Evolutionary conservation across 345 rosid species (phyloP), one percentile per base, ranked within the genome.

Genomic region (Kandelia obovata): DNA sequence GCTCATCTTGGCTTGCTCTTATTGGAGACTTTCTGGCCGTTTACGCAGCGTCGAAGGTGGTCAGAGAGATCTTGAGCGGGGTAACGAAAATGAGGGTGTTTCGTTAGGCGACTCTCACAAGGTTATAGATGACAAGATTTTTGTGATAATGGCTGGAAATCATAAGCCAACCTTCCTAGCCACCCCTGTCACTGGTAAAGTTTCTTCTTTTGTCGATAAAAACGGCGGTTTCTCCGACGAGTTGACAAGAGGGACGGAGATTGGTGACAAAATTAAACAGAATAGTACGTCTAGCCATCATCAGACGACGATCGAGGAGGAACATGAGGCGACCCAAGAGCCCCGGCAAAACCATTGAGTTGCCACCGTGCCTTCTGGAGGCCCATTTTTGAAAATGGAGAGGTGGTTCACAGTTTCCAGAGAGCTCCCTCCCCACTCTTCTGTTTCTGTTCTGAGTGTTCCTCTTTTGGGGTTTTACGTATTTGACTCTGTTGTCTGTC

Each of bases 1-100:
- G 26, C 62, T 92, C 6, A 84, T 92, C 74, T 88, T 95, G 37
- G 98, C 98, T 13, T 95, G 98, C 77, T 95, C 99, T 64, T 92
- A 89, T 57, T 92, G 96, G 99, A 90, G 86, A 66, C 87, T 89
- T 28, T 95, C 97, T 0, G 92, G 92, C 32, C 52, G 68, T 8
- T 28, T 67, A 5, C 64, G 62, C 28, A 35, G 52, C n/a, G 69
- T 34, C 11, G 66, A 15, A 10, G 66, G 39, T 9, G 61, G 43
- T 2, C 31, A 5, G 5, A 51, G 68, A 58, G 78, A 69, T 37
- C 61, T 59, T 17, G 78, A 70, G 26, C 60, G 26, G 21, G 72
- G 71, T 1, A 55, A 65, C 39, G 71, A 58, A 20, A 70, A 71
- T 3, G 72, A 67, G 5, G 59, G 43, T 1, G 32, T 0, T 43